Evolutionary conservation across 164 flowering plant genomes (phyloP).

Genomic region (Santalum album): DNA sequence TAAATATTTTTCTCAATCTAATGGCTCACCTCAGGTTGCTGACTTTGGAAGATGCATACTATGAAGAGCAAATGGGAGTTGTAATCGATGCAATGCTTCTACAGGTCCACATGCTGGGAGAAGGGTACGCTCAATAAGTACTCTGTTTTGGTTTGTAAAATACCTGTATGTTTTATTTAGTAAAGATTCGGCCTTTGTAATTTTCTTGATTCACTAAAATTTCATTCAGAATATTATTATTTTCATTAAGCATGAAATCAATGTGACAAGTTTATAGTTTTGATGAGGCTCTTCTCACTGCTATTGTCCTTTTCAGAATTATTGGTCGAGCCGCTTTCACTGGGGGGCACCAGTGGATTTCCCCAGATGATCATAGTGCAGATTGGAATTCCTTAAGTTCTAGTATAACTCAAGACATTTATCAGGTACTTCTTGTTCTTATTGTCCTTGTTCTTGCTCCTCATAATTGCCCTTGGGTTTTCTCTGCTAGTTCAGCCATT

Average conservation of each 20-base stretch:
- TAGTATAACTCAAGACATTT: slow-evolving; percentile 16
- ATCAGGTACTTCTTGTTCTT: slow-evolving; percentile 29
- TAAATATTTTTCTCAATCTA: not conserved
- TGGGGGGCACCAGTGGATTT: slow-evolving; percentile 57
- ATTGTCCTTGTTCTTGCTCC: not conserved
- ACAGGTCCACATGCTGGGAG: slow-evolving; percentile 58
- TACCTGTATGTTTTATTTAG: not conserved
- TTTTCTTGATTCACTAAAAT: no score
- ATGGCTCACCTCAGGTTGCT: slow-evolving; percentile 39
- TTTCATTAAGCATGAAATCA: not conserved
- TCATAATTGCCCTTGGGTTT: no score
- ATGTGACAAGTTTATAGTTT: not conserved
- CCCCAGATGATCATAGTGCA: slow-evolving; percentile 28
- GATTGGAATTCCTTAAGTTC: slow-evolving; percentile 23
- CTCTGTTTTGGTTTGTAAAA: not conserved
- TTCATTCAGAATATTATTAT: not conserved
- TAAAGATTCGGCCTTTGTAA: not conserved
- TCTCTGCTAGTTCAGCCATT: no score
- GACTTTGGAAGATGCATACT: slow-evolving; percentile 59
- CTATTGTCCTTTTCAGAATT: slow-evolving; percentile 24
- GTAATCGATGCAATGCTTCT: slow-evolving; percentile 45
- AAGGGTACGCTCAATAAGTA: slow-evolving; percentile 48
- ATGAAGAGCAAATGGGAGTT: slow-evolving; percentile 36
- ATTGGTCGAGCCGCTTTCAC: slow-evolving; percentile 64
- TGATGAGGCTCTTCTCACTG: slow-evolving; percentile 5